phyloP scores from a whole-genome alignment of 345 rosid genomes.

The Orychophragmus violaceus region DNA sequence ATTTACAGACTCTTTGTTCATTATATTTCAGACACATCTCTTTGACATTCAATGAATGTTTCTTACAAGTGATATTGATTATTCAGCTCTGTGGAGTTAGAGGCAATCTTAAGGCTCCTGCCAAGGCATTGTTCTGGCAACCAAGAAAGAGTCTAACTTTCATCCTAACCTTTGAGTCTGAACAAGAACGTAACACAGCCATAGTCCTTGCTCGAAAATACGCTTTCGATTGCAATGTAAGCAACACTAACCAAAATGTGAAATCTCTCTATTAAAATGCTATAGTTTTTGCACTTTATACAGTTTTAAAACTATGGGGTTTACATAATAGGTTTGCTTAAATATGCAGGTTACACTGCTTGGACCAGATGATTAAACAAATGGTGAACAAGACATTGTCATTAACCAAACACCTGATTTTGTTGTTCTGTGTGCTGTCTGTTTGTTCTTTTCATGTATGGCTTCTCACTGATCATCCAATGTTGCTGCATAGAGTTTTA shows the following conservation, averaged over 20 bases:
- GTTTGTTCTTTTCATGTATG: slow-evolving; percentile 1
- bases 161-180: slow-evolving; percentile 75
- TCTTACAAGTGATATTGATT: not conserved
- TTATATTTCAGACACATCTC: not conserved
- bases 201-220: slow-evolving; percentile 72
- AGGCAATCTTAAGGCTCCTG: slow-evolving; percentile 42
- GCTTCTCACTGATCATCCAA: slow-evolving; percentile 19
- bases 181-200: slow-evolving; percentile 82
- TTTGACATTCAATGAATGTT: not conserved
- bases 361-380: slow-evolving; percentile 64
- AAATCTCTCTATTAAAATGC: not conserved
- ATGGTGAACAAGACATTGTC: slow-evolving; percentile 10
- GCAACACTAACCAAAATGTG: slow-evolving; percentile 27
- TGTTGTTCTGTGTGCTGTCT: slow-evolving; percentile 25
- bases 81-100: slow-evolving; percentile 76
- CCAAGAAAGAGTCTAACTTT: slow-evolving; percentile 76
- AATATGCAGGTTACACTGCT: slow-evolving; percentile 62
- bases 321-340: not conserved
- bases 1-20: not conserved
- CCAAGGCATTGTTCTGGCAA: slow-evolving; percentile 82
- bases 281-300: not conserved
- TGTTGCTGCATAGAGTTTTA: slow-evolving; percentile 27
- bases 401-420: slow-evolving; percentile 17
- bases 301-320: not conserved
- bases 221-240: slow-evolving; percentile 79